Evolutionary conservation across 768 basidiomycete genomes (phyloP).

Genomic region (Porphyrellus cyaneotinctus): DNA sequence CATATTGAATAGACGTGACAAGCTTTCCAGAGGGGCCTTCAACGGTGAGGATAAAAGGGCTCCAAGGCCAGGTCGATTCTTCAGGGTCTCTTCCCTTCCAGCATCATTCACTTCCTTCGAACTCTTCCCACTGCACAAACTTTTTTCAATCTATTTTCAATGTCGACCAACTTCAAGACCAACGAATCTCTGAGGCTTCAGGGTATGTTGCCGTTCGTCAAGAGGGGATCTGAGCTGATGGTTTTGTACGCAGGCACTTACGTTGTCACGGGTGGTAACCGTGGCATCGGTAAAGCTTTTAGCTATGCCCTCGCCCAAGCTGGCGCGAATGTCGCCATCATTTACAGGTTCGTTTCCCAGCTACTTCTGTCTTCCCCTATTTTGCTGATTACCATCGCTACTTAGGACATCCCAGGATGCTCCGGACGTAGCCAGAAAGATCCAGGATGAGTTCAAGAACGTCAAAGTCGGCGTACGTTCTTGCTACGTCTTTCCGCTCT

Average conservation of each 20-base stretch:
- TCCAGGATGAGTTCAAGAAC: conserved; percentile 43
- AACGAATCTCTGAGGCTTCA: conserved; percentile 23
- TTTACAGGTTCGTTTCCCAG: conserved; percentile 42
- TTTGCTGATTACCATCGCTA: neutral
- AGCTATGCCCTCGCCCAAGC: conserved; percentile 51
- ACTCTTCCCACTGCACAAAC: neutral
- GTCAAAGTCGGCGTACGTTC: conserved; percentile 36
- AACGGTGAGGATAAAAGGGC: conserved; percentile 8
- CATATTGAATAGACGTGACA: conserved; percentile 3
- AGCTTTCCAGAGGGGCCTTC: conserved; percentile 13
- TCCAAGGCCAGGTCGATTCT: neutral
- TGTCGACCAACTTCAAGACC: conserved; percentile 4
- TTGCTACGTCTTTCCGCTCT: no score
- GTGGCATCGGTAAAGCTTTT: conserved; percentile 57
- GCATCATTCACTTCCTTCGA: neutral
- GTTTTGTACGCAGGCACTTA: conserved; percentile 32
- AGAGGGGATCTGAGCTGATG: neutral
- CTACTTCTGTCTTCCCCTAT: neutral
- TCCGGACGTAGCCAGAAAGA: conserved; percentile 41
- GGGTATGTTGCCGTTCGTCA: conserved; percentile 20
- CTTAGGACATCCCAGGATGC: conserved; percentile 46
- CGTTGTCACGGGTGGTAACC: conserved; percentile 60
- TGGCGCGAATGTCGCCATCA: conserved; percentile 57
- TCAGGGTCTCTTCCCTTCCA: neutral
- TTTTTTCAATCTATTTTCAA: conserved; percentile 4